Conservation (phyloP, 2,329 filamentous ascomycete genomes). For the Ophiostoma australiae region DNA sequence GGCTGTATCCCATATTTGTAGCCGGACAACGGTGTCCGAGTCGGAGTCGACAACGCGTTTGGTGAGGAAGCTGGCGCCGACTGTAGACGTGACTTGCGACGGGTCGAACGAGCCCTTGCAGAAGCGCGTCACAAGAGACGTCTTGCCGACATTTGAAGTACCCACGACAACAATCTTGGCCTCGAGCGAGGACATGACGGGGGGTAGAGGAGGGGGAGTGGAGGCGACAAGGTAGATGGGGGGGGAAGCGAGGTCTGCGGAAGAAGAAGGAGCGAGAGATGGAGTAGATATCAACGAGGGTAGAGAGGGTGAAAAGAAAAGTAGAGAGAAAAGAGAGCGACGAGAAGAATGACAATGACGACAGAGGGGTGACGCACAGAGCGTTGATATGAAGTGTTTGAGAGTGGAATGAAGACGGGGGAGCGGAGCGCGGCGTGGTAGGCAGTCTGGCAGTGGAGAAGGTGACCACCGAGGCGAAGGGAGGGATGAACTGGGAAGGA, state of each 20-base stretch:
- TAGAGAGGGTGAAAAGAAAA: neutral
- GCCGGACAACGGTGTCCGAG: constrained; percentile 77
- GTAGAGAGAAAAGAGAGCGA: constrained; percentile 2
- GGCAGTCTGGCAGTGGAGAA: constrained; percentile 18
- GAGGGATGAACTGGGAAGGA: constrained; percentile 6
- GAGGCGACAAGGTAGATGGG: neutral
- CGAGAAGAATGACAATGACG: constrained; percentile 11
- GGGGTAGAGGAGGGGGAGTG: neutral
- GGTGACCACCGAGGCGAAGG: neutral
- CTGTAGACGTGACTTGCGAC: constrained; percentile 61
- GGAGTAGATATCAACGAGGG: neutral
- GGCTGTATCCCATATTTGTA: constrained; percentile 87
- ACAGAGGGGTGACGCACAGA: constrained; percentile 1
- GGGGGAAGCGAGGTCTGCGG: neutral
- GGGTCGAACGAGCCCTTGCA: constrained; percentile 68
- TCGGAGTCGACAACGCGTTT: constrained; percentile 78
- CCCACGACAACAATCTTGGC: constrained; percentile 79
- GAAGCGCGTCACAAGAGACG: constrained; percentile 70
- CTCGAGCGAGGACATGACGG: constrained; percentile 59
- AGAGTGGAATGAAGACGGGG: constrained; percentile 14
- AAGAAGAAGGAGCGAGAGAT: constrained; percentile 2
- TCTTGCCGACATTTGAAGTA: constrained; percentile 75
- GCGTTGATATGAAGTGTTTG: constrained; percentile 15
- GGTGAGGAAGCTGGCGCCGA: constrained; percentile 74
- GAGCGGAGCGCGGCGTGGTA: constrained; percentile 15